phyloP scores from a whole-genome alignment of 1,139 yeast species.

The Protomyces pachydermus region DNA sequence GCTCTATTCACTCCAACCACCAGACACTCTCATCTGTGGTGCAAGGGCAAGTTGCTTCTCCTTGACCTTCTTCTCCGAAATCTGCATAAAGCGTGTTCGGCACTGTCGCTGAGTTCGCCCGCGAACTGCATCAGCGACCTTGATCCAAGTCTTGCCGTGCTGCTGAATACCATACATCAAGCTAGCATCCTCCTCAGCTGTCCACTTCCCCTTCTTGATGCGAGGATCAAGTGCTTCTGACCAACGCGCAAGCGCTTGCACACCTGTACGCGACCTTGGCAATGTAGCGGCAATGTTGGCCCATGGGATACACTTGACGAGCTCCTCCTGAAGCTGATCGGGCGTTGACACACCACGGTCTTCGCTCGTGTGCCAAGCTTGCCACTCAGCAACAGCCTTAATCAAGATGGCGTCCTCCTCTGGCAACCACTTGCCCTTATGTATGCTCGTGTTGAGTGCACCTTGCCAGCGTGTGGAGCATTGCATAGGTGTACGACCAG shows the following conservation, averaged over 20 bases:
- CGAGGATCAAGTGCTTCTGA: constrained; percentile 82
- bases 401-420: constrained; percentile 26
- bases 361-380: constrained; percentile 20
- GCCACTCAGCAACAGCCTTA: constrained; percentile 26
- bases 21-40: background rate
- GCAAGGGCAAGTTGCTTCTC: background rate
- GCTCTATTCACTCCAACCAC: background rate
- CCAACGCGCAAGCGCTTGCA: constrained; percentile 89
- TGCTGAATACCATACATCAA: constrained; percentile 60
- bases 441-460: constrained; percentile 24
- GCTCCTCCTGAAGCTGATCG: constrained; percentile 12
- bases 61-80: constrained; percentile 21
- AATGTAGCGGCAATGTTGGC: constrained; percentile 16
- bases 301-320: constrained; percentile 24
- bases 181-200: constrained; percentile 64
- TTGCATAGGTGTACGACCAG: constrained; percentile 29
- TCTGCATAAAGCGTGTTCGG: constrained; percentile 22
- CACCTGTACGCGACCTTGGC: constrained; percentile 60
- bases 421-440: constrained; percentile 26
- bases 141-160: constrained; percentile 82
- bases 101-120: constrained; percentile 27
- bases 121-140: constrained; percentile 19
- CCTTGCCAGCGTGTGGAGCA: constrained; percentile 28
- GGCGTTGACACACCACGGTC: constrained; percentile 1
- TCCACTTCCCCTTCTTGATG: constrained; percentile 79